Evolutionary conservation across 179 eudicot genomes (phyloP).

Genomic region (Sideroxylon spinosum): DNA sequence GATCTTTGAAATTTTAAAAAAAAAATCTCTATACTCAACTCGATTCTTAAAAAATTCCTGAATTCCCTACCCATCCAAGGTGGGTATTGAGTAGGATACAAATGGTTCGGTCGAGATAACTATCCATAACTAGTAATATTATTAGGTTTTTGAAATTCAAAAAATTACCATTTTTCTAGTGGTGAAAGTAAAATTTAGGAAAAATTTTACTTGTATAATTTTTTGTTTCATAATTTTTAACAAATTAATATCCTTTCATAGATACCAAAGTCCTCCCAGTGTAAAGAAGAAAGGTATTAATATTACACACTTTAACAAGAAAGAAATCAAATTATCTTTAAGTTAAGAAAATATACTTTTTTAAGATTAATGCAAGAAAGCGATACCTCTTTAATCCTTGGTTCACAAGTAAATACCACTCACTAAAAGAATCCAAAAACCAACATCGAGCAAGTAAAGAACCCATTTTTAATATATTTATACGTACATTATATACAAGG

Average conservation of each 20-base stretch:
- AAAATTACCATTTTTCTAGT: no score
- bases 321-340: background rate
- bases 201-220: no score
- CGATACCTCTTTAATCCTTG: slow-evolving; percentile 22
- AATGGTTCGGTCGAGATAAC: no score
- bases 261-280: background rate
- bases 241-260: background rate
- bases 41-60: no score
- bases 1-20: no score
- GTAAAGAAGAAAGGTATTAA: slow-evolving; percentile 1
- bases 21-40: no score
- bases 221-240: no score
- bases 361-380: slow-evolving; percentile 4
- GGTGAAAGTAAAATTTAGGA: no score
- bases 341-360: background rate
- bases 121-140: no score
- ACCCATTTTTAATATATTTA: background rate
- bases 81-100: no score
- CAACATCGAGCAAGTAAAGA: background rate
- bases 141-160: no score
- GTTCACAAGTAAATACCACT: slow-evolving; percentile 16
- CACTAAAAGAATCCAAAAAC: slow-evolving; percentile 9
- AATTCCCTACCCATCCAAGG: no score
- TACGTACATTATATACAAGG: background rate
- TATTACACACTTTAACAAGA: slow-evolving; percentile 9